Base-by-base conservation (phyloP, 2,329 filamentous ascomycete species). In the Pestalotiopsis fici region DNA sequence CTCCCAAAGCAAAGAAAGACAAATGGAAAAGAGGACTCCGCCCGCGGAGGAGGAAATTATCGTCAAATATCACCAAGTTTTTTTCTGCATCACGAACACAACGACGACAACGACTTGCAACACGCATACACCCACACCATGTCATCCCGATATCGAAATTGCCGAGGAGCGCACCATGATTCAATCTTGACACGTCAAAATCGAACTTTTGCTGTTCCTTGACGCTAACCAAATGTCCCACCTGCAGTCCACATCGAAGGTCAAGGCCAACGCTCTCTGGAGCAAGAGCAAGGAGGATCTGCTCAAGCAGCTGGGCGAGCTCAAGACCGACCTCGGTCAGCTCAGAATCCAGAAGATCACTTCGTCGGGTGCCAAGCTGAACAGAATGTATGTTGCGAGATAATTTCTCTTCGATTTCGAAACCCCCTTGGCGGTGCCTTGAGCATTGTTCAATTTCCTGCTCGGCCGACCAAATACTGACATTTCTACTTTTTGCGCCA, bases 211-310 rank as follows among this genome's bases (percentile, higher is more conserved):
- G 43, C 43, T 59, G 28, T 69, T 69, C 70, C 65, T 35, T 61
- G 23, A 60, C 60, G 70, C 73, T 74, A 72, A 74, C 68, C 57
- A 37, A 35, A 59, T 70, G 66, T 63, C 56, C 57, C 57, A 55
- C 61, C 54, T 72, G 78, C 79, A 89, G 85, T 87, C 85, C 82
- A 82, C 83, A 78, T 79, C 81, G 78, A 91, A 91, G 90, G 94
- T 99, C 86, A 98, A 98, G 93, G 91, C 95, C 84, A 90, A 90
- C 87, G 90, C 93, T 87, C 94, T 99, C 85, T 98, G 96, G 96
- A 91, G 90, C 88, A 99, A 99, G 94, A 95, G 90, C 92, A 98
- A 98, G 92, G 94, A 97, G 82, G 97, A 99, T 80, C 90, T 99
- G 85, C 90, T 90, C 82, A 97, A 96, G 90, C 94, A 97, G 86